phyloP scores from a whole-genome alignment of 345 rosid genomes.

The Gossypium bickii region DNA sequence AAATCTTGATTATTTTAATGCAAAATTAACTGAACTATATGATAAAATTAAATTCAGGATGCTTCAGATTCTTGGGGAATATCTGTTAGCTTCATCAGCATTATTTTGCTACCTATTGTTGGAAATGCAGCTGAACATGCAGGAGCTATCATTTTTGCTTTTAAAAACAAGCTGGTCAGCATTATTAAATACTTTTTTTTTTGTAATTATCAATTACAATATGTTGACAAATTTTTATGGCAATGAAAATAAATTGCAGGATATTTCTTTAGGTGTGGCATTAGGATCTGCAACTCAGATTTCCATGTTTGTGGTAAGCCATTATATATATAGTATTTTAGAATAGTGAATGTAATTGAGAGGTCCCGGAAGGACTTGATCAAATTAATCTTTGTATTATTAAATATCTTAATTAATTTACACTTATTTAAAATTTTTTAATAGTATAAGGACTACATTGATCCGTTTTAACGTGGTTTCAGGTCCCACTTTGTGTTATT shows the following conservation, averaged over 20 bases:
- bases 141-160: slow-evolving; percentile 93
- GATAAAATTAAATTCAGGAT: slow-evolving; percentile 30
- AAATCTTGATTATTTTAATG: not conserved
- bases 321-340: not conserved
- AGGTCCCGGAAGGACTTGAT: no score
- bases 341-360: not conserved
- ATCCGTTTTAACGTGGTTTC: not conserved
- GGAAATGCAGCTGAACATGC: slow-evolving; percentile 99
- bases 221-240: not conserved
- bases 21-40: not conserved
- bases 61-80: slow-evolving; percentile 92
- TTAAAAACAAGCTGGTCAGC: slow-evolving; percentile 82
- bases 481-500: slow-evolving; percentile 70
- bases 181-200: not conserved
- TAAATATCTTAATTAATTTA: no score
- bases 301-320: slow-evolving; percentile 72
- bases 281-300: slow-evolving; percentile 91
- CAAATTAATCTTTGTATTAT: no score
- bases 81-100: slow-evolving; percentile 84
- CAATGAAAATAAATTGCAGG: slow-evolving; percentile 35
- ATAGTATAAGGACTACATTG: no score
- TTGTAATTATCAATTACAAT: not conserved
- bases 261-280: slow-evolving; percentile 82
- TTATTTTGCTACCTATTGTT: slow-evolving; percentile 83
- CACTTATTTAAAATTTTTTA: no score